phyloP scores from a whole-genome alignment of 768 basidiomycete genomes.

The Amanita inopinata region DNA sequence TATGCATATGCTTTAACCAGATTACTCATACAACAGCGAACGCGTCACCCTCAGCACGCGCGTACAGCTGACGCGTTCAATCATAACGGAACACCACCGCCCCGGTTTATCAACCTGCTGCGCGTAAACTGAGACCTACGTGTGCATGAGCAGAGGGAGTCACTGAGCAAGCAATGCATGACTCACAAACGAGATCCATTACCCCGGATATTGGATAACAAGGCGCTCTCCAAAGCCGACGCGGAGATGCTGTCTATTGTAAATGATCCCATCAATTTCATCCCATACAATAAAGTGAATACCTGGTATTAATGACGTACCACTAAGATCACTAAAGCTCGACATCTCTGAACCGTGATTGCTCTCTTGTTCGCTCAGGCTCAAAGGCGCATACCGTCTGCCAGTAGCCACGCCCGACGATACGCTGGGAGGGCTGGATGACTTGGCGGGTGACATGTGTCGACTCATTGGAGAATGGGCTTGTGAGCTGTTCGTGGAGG shows the following conservation, averaged over 20 bases:
- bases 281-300: constrained; percentile 2
- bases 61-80: background rate
- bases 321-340: constrained; percentile 81
- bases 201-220: constrained; percentile 64
- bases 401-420: constrained; percentile 47
- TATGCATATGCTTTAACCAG: no score
- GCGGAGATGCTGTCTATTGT: constrained; percentile 52
- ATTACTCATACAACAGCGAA: background rate
- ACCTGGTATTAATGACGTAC: constrained; percentile 28
- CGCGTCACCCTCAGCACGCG: no score
- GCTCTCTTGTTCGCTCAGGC: constrained; percentile 46
- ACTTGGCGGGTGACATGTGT: constrained; percentile 44
- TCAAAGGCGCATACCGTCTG: constrained; percentile 35
- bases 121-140: constrained; percentile 9
- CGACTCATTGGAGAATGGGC: constrained; percentile 42
- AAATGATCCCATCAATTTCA: constrained; percentile 28
- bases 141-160: background rate
- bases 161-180: background rate
- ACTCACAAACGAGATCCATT: constrained; percentile 66
- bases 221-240: constrained; percentile 72
- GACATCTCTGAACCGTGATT: constrained; percentile 67
- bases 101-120: constrained; percentile 7
- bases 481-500: constrained; percentile 48
- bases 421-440: constrained; percentile 51
- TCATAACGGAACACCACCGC: constrained; percentile 8